phyloP scores from a whole-genome alignment of 106 monocot genomes.

The Phalaenopsis equestris region DNA sequence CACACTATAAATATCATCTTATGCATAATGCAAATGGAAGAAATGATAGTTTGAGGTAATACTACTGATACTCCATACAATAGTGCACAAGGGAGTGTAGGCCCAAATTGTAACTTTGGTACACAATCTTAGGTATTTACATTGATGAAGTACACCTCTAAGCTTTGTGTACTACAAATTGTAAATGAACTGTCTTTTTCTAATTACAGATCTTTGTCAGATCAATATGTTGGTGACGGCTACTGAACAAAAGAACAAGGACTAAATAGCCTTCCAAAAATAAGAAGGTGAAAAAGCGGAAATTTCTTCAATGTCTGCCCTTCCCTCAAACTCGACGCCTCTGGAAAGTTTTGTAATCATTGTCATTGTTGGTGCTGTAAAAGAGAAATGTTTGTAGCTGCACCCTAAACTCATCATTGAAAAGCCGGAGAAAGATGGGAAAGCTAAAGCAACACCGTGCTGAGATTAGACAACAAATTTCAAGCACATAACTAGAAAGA shows the following conservation, averaged over 20 bases:
- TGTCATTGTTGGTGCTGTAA: not conserved
- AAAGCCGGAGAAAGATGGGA: not conserved
- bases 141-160: not conserved
- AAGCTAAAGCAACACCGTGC: no score
- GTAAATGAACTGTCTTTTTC: not conserved
- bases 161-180: not conserved
- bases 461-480: no score
- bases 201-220: not conserved
- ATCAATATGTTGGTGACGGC: not conserved
- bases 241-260: not conserved
- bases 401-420: not conserved
- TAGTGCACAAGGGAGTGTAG: not conserved
- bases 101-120: not conserved
- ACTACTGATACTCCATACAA: not conserved
- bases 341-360: not conserved
- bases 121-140: not conserved
- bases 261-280: not conserved
- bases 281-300: not conserved
- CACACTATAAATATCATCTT: not conserved
- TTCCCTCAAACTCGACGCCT: not conserved
- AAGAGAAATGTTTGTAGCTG: not conserved
- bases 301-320: not conserved
- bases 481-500: no score
- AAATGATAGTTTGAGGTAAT: not conserved
- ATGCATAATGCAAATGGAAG: not conserved